Percentiles rank a stretch among this genome's conserved stretches.
These are phyloP conservation scores for Angomonas deanei DNA, from an alignment of 208 protist genomes.

Conservation along the genomic window DNA sequence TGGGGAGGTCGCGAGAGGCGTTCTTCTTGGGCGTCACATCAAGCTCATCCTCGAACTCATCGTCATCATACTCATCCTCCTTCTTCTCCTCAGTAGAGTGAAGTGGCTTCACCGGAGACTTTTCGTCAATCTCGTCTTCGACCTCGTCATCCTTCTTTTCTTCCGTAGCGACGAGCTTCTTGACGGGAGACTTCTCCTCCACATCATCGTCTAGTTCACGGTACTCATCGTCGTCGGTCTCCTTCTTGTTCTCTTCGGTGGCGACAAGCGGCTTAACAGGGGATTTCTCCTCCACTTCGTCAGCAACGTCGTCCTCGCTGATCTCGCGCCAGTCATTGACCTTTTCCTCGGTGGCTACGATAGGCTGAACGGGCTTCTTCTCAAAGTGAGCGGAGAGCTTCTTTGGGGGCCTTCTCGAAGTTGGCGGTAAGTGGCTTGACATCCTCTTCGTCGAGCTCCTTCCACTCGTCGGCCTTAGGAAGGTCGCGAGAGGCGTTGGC, in stretches of 20 bases:
- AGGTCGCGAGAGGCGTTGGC: background rate
- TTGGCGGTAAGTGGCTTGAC: background rate
- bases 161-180: conserved; percentile 2
- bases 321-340: too few species aligned
- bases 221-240: background rate
- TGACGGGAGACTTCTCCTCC: background rate
- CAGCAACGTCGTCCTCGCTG: background rate
- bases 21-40: background rate
- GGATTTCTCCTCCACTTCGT: conserved; percentile 2
- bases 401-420: background rate
- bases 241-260: conserved; percentile 1
- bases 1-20: background rate
- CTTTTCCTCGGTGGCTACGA: conserved; percentile 2
- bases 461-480: conserved; percentile 8
- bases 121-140: conserved; percentile 13
- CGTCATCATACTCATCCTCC: conserved; percentile 19
- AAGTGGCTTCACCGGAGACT: background rate
- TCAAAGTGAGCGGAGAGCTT: background rate
- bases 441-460: background rate
- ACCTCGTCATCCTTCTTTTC: conserved; percentile 22
- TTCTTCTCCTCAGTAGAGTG: background rate
- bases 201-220: background rate
- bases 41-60: conserved; percentile 32
- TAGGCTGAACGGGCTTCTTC: background rate
- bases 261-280: background rate